These are phyloP conservation scores for Biscogniauxia mediterranea DNA, from an alignment of 2,329 filamentous ascomycete genomes.

Conservation along the genomic window DNA sequence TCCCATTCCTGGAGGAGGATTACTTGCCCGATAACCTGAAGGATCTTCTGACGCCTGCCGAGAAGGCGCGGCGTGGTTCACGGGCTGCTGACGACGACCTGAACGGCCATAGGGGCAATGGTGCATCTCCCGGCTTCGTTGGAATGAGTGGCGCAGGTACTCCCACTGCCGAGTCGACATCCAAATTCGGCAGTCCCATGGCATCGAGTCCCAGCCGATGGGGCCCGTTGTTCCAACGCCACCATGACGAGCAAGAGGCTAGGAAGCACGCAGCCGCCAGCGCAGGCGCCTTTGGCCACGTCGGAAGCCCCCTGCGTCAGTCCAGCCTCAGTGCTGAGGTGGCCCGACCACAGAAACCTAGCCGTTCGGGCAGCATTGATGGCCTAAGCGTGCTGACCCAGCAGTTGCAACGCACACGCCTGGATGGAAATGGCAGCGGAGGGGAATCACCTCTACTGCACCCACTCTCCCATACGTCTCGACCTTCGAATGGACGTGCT, in stretches of 20 bases:
- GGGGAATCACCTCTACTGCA: conserved; percentile 48
- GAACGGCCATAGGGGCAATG: conserved; percentile 35
- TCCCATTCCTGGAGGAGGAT: conserved; percentile 80
- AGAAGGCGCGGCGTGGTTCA: conserved; percentile 65
- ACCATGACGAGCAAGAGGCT: conserved; percentile 56
- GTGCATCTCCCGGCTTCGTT: conserved; percentile 33
- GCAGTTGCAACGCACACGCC: conserved; percentile 59
- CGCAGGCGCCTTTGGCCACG: conserved; percentile 58
- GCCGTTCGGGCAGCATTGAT: conserved; percentile 45
- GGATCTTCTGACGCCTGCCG: conserved; percentile 64
- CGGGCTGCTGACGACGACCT: conserved; percentile 54
- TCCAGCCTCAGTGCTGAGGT: conserved; percentile 58
- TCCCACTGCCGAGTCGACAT: conserved; percentile 42
- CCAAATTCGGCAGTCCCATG: conserved; percentile 61
- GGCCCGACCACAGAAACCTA: conserved; percentile 41
- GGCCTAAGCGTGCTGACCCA: conserved; percentile 59
- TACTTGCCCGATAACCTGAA: conserved; percentile 74
- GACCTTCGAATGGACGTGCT: conserved; percentile 41
- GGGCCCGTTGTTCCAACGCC: conserved; percentile 59
- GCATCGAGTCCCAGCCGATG: conserved; percentile 60
- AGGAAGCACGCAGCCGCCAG: conserved; percentile 46
- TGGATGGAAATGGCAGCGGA: conserved; percentile 43
- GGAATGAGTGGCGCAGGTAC: conserved; percentile 39
- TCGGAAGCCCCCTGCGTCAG: conserved; percentile 64
- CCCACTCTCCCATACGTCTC: conserved; percentile 43